Evolutionary conservation across 116 monocot species (phyloP), one percentile per base, ranked within the genome.

Genomic region (Zostera marina): DNA sequence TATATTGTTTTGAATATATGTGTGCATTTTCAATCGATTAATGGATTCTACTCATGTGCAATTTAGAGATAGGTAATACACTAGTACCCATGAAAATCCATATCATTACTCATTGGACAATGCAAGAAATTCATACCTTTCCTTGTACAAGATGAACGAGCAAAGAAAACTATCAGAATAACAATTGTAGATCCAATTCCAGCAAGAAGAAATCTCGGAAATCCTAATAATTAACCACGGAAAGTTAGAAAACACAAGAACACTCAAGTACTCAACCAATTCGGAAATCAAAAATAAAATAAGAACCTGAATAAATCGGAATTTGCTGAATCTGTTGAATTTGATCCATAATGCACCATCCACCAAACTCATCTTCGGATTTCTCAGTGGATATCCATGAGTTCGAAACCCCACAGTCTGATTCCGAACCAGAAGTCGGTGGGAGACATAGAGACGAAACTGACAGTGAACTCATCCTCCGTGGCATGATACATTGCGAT

Each of bases 111-210:
- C 11, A 47, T 5, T 24, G n/a, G 14, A 22, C 21, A 46, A 23
- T 11, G 22, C 12, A 42, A 42, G 16, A 42, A 43, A 43, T 6
- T 22, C 22, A 1, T 39, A 63, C 63, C 58, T 48, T 63, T 70
- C 68, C 43, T 64, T 0, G 68, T 55, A 25, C 42, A 54, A n/a
- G 74, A 71, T 12, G 44, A 44, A 26, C 68, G 62, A 3, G 61
- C 45, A 0, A 77, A 17, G 5, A 57, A 65, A 38, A 71, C 74
- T 12, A 82, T 42, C 41, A 71, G 14, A 22, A 82, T 47, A 21
- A 61, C 61, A 19, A 55, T 66, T 4, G 78, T 71, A 46, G 78
- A 44, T 45, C 77, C 74, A 51, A 72, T 26, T 10, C 72, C 74
- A 42, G 68, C 58, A 48, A 64, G 11, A 11, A 74, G 11, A 22